These are phyloP conservation scores for Dactylellina haptotyla DNA, from an alignment of 2,329 filamentous ascomycete species.

Conservation along the genomic window DNA sequence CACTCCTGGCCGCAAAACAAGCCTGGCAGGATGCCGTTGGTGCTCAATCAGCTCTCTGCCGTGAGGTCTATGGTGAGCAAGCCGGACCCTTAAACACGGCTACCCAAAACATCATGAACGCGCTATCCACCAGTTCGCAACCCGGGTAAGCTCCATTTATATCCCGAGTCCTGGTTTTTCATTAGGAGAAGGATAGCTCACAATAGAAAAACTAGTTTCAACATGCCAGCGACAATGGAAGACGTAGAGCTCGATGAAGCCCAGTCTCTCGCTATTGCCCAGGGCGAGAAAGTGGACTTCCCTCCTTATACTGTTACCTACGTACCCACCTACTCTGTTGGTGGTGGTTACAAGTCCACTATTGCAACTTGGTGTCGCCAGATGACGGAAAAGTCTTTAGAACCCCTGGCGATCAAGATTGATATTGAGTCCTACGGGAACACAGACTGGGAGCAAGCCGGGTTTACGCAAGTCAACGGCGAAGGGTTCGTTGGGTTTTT, in stretches of 20 bases:
- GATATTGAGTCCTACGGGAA: background rate
- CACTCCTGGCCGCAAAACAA: conserved; percentile 2
- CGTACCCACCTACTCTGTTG: background rate
- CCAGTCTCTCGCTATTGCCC: conserved; percentile 5
- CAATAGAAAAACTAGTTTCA: background rate
- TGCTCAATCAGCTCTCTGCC: background rate
- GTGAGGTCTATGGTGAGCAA: background rate
- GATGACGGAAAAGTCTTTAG: background rate
- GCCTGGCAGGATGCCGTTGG: conserved; percentile 19
- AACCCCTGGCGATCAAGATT: background rate
- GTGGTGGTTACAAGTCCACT: background rate
- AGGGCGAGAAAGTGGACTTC: conserved; percentile 8
- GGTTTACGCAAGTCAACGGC: conserved; percentile 1
- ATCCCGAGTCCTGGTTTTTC: background rate
- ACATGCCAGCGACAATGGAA: conserved; percentile 11
- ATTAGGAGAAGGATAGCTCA: background rate
- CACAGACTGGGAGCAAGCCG: conserved; percentile 7
- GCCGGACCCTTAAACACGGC: background rate
- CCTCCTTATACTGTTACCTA: conserved; percentile 12
- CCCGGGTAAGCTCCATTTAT: conserved; percentile 1
- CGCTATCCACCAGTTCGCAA: background rate
- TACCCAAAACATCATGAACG: background rate
- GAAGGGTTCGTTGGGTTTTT: conserved; percentile 16
- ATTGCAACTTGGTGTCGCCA: background rate
- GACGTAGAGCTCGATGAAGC: conserved; percentile 7